phyloP scores from a whole-genome alignment of 345 rosid species.

The Gossypium anomalum region DNA sequence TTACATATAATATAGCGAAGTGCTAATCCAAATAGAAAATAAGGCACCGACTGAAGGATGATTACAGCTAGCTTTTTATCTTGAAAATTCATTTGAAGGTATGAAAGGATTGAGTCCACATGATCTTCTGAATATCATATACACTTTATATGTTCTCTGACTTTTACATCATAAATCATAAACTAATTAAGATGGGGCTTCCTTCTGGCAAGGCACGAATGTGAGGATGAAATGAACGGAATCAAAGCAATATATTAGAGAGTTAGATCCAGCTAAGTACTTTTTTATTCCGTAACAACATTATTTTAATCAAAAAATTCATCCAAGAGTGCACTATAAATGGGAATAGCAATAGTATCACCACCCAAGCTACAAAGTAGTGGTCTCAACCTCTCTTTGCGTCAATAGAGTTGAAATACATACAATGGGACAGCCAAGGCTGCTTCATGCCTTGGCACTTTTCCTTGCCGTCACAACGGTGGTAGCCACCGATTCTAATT shows the following conservation, averaged over 20 bases:
- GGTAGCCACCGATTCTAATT: not conserved
- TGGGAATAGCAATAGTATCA: not conserved
- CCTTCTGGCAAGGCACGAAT: not conserved
- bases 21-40: not conserved
- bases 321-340: not conserved
- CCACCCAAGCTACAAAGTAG: not conserved
- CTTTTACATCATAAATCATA: not conserved
- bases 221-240: not conserved
- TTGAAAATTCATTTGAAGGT: not conserved
- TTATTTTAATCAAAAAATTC: not conserved
- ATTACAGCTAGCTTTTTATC: not conserved
- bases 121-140: not conserved
- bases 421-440: slow-evolving; percentile 1
- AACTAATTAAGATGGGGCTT: not conserved
- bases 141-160: not conserved
- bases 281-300: not conserved
- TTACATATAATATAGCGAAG: not conserved
- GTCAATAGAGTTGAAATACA: not conserved
- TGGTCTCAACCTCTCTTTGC: not conserved
- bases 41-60: not conserved
- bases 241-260: not conserved
- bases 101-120: not conserved
- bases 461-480: not conserved
- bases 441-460: not conserved
- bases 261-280: not conserved